Evolutionary conservation across 495 filamentous ascomycete genomes (phyloP).

Genomic region (Pseudevernia furfuracea): DNA sequence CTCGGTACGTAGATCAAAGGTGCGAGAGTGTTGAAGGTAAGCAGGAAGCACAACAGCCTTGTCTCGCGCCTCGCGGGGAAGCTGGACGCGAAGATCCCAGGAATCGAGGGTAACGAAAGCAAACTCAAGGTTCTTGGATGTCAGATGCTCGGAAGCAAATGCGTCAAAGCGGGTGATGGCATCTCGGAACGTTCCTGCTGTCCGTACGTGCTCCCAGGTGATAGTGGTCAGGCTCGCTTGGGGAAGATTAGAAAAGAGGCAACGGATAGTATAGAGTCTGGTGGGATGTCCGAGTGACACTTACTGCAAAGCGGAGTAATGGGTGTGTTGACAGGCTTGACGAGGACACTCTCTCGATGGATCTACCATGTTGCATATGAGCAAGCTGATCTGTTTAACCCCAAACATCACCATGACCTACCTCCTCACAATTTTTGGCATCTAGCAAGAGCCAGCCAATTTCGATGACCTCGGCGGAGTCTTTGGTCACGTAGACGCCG

Average conservation of each 20-base stretch:
- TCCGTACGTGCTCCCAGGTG: constrained; percentile 97
- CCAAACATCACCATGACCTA: constrained; percentile 36
- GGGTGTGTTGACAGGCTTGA: constrained; percentile 96
- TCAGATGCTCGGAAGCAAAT: constrained; percentile 82
- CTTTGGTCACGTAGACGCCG: constrained; percentile 97
- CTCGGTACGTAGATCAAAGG: constrained; percentile 92
- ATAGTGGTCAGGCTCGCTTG: constrained; percentile 92
- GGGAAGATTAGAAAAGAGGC: constrained; percentile 21
- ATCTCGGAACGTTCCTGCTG: constrained; percentile 91
- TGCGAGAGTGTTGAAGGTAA: constrained; percentile 93
- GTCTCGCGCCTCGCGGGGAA: constrained; percentile 93
- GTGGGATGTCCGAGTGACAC: constrained; percentile 34
- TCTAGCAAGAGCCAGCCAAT: constrained; percentile 95
- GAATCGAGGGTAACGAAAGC: constrained; percentile 97
- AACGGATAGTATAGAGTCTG: constrained; percentile 16
- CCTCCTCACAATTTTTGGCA: constrained; percentile 85
- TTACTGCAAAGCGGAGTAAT: constrained; percentile 98
- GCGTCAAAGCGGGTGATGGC: constrained; percentile 90
- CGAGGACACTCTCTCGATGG: constrained; percentile 88
- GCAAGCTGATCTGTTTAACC: not conserved
- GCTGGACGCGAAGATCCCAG: constrained; percentile 96
- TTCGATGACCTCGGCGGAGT: constrained; percentile 98
- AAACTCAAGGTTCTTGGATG: constrained; percentile 81
- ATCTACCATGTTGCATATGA: constrained; percentile 48
- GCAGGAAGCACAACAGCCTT: constrained; percentile 95